A percentile compares a stretch with the other conserved stretches of the same genome.
phyloP scores from a whole-genome alignment of 805 yeast genomes.

The Spathaspora hagerdaliae region DNA sequence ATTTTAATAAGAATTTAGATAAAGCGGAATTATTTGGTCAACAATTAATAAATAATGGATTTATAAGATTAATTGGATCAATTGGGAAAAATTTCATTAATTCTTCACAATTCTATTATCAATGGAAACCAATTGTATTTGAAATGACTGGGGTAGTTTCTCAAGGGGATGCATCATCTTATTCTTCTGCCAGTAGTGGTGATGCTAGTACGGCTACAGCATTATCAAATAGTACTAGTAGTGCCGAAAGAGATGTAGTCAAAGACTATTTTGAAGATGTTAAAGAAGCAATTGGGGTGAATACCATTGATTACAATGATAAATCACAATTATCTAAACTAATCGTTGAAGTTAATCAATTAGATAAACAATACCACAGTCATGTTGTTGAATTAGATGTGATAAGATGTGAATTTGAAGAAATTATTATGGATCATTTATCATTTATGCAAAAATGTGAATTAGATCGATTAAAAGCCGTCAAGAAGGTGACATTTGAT shows the following conservation, averaged over 20 bases:
- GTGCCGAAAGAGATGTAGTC: neutral
- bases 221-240: too few species aligned
- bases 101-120: constrained; percentile 69
- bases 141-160: constrained; percentile 28
- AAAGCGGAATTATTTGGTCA: constrained; percentile 74
- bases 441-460: constrained; percentile 82
- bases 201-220: neutral
- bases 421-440: constrained; percentile 64
- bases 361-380: constrained; percentile 52
- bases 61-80: constrained; percentile 61
- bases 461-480: constrained; percentile 67
- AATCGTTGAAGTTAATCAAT: constrained; percentile 51
- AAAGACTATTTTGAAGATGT: constrained; percentile 38
- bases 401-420: constrained; percentile 71
- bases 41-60: constrained; percentile 58
- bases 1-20: constrained; percentile 44
- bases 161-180: neutral
- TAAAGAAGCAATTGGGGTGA: constrained; percentile 44
- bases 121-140: constrained; percentile 76
- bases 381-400: constrained; percentile 59
- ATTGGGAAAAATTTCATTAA: constrained; percentile 60
- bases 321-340: constrained; percentile 49
- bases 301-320: constrained; percentile 41
- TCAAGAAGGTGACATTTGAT: constrained; percentile 72
- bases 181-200: neutral